phyloP scores from a whole-genome alignment of 192 early-diverging fungal genomes.

The Coemansia sp. region DNA sequence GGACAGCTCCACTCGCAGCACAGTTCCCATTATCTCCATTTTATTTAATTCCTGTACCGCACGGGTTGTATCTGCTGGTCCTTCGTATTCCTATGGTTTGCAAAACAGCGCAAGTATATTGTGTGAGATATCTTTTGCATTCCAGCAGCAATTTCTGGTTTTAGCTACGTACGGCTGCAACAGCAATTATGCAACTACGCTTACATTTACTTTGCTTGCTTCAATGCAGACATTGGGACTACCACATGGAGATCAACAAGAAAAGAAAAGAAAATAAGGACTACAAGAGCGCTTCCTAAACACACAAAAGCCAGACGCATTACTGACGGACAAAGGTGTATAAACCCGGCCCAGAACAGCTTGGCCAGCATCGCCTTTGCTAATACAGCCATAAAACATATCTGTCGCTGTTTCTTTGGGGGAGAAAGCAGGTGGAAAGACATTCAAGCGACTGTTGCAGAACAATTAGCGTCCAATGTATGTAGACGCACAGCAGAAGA shows the following conservation, averaged over 20 bases:
- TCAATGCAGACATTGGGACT: neutral
- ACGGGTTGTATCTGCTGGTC: constrained; percentile 7
- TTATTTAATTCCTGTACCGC: constrained; percentile 23
- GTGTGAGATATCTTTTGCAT: neutral
- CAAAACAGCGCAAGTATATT: neutral
- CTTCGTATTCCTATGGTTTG: constrained; percentile 25
- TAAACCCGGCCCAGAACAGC: neutral
- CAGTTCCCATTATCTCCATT: constrained; percentile 15
- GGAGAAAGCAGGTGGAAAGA: neutral
- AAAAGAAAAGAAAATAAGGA: neutral
- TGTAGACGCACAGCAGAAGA: neutral
- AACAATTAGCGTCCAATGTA: constrained; percentile 4
- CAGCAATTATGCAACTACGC: neutral
- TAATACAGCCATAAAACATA: neutral
- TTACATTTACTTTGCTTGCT: neutral
- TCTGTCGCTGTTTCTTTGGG: neutral
- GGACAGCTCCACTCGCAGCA: constrained; percentile 36
- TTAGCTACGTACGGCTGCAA: neutral
- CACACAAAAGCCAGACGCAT: neutral
- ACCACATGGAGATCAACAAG: neutral
- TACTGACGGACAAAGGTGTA: neutral
- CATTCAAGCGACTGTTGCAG: neutral
- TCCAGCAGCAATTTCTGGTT: neutral
- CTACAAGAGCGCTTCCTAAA: neutral
- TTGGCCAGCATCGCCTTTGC: neutral